Evolutionary conservation across 169 alveolate genomes (phyloP).

Genomic region (Eimeria tenella): DNA sequence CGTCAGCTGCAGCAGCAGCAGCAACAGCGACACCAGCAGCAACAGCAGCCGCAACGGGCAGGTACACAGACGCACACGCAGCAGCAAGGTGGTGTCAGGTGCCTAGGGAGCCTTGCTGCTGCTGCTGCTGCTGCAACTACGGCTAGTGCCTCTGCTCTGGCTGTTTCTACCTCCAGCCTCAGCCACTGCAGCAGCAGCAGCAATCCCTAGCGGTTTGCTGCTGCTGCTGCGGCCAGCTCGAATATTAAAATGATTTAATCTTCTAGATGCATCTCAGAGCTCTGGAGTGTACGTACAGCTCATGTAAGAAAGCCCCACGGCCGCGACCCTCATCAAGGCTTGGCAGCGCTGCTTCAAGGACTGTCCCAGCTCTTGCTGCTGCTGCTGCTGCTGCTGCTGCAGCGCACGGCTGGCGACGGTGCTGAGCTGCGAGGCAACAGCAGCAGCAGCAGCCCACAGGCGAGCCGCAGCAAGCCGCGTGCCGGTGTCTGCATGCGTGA

Average conservation of each 20-base stretch:
- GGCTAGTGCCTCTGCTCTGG: background rate
- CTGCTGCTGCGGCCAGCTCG: constrained; percentile 19
- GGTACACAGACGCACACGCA: background rate
- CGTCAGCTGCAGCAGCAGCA: constrained; percentile 71
- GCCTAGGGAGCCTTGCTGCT: background rate
- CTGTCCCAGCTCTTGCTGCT: constrained; percentile 32
- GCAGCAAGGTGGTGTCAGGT: background rate
- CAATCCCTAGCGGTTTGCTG: background rate
- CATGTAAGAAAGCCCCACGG: constrained; percentile 48
- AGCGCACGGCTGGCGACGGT: background rate
- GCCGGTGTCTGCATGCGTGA: background rate
- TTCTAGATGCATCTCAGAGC: background rate
- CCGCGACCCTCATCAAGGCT: constrained; percentile 55
- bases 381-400: constrained; percentile 64
- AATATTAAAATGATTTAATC: background rate
- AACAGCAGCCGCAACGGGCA: constrained; percentile 1
- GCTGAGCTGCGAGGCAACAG: constrained; percentile 13
- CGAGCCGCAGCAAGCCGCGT: constrained; percentile 14
- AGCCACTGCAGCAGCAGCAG: background rate
- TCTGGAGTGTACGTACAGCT: constrained; percentile 52
- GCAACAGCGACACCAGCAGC: background rate
- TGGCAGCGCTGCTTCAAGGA: constrained; percentile 40
- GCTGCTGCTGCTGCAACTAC: constrained; percentile 16
- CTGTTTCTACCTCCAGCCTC: background rate
- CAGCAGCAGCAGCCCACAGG: constrained; percentile 51